Base-by-base conservation (phyloP, 768 basidiomycete genomes). In the Fomitopsis serialis region DNA sequence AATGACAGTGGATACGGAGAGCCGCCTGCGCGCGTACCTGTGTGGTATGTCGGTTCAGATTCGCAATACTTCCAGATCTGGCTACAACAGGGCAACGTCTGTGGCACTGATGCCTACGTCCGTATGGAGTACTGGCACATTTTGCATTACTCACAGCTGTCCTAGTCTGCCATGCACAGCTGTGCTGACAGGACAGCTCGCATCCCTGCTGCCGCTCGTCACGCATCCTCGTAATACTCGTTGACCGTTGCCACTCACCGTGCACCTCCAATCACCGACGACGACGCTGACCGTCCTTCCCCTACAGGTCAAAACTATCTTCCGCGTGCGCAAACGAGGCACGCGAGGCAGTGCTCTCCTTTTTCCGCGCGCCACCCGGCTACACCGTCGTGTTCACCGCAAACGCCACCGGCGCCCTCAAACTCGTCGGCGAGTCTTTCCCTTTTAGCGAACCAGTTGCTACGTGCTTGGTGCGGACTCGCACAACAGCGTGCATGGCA, bases 401-500 rank as follows among this genome's bases (percentile, higher is more conserved):
- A 10, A 92, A 92, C 63, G 85, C 90, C 8, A 84, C 85, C 8
- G 85, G 76, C 5, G 89, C 90, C 0, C 73, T 93, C 60, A 92
- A 91, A 62, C 76, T 93, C 29, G 78, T 92, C 37, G 91, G 89
- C 32, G 90, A 93, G 67, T 74, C 88, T 0, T 93, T 83, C 60
- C 87, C 86, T 0, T 92, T 91, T 62, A 66, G 64, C 3, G 70
- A 70, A 77, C 74, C n/a, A 79, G 82, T 48, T 68, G 67, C 44
- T 84, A 82, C 61, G 77, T 92, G 47, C 80, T 92, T 52, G 79
- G 85, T 19, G 75, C 78, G 15, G 90, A 93, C 68, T 85, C 87
- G 7, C 91, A 93, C 66, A 92, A 91, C 62, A 90, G 87, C 56
- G 83, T 92, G 19, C 85, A 92, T 59, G 89, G 89, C 9, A 86